phyloP scores from a whole-genome alignment of 805 yeast genomes.

The Candida schatavii region DNA sequence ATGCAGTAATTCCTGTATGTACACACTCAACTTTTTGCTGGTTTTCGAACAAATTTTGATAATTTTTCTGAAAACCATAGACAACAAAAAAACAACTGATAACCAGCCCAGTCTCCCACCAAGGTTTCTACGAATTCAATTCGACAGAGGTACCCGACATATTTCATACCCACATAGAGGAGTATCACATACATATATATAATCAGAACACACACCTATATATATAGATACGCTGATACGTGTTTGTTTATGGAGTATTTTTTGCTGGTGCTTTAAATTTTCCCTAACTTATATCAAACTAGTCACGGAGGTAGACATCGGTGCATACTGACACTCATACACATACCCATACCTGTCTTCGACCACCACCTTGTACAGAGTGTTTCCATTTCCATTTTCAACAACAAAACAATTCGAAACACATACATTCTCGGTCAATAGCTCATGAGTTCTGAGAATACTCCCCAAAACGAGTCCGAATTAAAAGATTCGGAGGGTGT shows the following conservation, averaged over 20 bases:
- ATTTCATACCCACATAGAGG: background rate
- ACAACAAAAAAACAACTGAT: background rate
- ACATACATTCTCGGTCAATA: too few relatives aligned
- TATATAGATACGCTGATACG: background rate
- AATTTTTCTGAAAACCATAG: slow-evolving; percentile 1
- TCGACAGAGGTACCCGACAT: too few relatives aligned
- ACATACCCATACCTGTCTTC: too few relatives aligned
- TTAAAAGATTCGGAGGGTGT: background rate
- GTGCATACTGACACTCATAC: too few relatives aligned
- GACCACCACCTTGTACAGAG: too few relatives aligned
- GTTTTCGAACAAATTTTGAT: slow-evolving; percentile 2
- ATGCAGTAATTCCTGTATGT: slow-evolving; percentile 2
- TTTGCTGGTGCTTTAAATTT: too few relatives aligned
- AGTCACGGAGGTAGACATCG: too few relatives aligned
- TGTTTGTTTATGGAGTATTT: background rate
- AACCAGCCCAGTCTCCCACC: too few relatives aligned
- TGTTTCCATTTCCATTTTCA: too few relatives aligned
- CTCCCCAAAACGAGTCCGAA: background rate
- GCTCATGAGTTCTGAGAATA: background rate
- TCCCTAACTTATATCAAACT: too few relatives aligned
- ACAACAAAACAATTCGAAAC: too few relatives aligned
- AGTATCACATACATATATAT: background rate
- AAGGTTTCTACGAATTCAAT: too few relatives aligned
- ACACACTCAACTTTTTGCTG: background rate
- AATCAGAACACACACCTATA: background rate